phyloP scores from a whole-genome alignment of 2,329 filamentous ascomycete species.

The Aspergillus fructus region DNA sequence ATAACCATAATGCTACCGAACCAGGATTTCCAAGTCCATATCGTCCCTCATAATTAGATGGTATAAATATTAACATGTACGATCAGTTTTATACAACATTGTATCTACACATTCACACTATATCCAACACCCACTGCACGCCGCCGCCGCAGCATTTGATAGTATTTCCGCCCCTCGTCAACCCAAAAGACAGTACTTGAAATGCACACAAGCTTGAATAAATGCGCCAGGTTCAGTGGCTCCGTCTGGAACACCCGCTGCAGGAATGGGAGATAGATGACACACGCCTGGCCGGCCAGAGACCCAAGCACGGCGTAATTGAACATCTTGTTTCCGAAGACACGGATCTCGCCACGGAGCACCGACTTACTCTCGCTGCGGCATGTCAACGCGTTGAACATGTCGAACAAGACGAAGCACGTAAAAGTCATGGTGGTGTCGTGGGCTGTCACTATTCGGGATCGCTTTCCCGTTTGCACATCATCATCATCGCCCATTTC shows the following conservation, averaged over 20 bases:
- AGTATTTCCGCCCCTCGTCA: slow-evolving; percentile 83
- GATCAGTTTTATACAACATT: neutral
- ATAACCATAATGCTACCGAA: no score
- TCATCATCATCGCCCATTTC: slow-evolving; percentile 75
- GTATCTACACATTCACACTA: slow-evolving; percentile 40
- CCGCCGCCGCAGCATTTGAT: slow-evolving; percentile 30
- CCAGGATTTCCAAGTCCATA: neutral
- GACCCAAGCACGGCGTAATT: slow-evolving; percentile 91
- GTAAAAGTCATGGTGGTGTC: slow-evolving; percentile 99
- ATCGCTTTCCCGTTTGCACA: slow-evolving; percentile 37
- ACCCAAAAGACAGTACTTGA: slow-evolving; percentile 94
- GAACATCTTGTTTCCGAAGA: slow-evolving; percentile 89
- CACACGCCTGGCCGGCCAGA: slow-evolving; percentile 79
- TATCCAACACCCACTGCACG: slow-evolving; percentile 38
- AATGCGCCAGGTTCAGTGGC: slow-evolving; percentile 70
- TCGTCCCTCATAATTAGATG: slow-evolving; percentile 1
- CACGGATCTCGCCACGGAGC: slow-evolving; percentile 76
- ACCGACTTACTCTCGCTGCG: slow-evolving; percentile 89
- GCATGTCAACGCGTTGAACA: slow-evolving; percentile 97
- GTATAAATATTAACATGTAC: slow-evolving; percentile 2
- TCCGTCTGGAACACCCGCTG: slow-evolving; percentile 97
- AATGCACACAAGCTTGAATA: slow-evolving; percentile 69
- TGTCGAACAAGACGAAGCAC: slow-evolving; percentile 97
- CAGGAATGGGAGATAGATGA: slow-evolving; percentile 92
- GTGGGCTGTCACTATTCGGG: slow-evolving; percentile 74